phyloP scores from a whole-genome alignment of 164 flowering plant species.

The Platanus orientalis region DNA sequence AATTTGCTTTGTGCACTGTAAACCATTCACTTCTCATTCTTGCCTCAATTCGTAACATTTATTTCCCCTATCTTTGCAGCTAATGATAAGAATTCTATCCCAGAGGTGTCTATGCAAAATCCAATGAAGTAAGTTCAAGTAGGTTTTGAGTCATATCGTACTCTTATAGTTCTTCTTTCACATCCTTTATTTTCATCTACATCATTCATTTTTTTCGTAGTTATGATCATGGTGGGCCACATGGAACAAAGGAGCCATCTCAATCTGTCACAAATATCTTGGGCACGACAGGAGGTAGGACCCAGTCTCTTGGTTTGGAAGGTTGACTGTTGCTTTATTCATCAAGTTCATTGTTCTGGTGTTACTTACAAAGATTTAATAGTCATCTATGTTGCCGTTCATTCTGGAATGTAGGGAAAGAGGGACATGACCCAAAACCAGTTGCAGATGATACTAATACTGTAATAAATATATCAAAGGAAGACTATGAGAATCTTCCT shows the following conservation, averaged over 20 bases:
- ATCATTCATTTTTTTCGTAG: conserved; percentile 2
- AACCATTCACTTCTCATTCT: too few relatives aligned
- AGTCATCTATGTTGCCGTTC: not conserved
- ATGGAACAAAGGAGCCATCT: conserved; percentile 6
- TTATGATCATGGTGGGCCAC: not conserved
- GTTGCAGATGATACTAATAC: conserved; percentile 19
- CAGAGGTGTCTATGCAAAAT: conserved; percentile 5
- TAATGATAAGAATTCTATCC: conserved; percentile 13
- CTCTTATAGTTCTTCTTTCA: not conserved
- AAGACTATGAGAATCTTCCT: conserved; percentile 74
- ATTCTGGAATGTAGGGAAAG: conserved; percentile 19
- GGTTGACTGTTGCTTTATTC: not conserved
- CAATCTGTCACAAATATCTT: conserved; percentile 7
- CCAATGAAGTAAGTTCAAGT: conserved; percentile 14
- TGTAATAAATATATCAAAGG: conserved; percentile 37
- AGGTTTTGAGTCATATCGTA: not conserved
- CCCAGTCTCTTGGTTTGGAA: conserved; percentile 1
- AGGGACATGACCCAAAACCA: conserved; percentile 15
- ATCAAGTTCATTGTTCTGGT: not conserved
- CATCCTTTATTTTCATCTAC: conserved; percentile 2
- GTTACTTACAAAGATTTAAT: not conserved
- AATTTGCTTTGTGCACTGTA: not conserved
- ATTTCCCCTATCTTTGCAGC: conserved; percentile 5
- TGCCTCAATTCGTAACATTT: too few relatives aligned
- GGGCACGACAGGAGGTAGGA: conserved; percentile 24